These are phyloP conservation scores for Sugiyamaella smithiae DNA, from an alignment of 805 yeast genomes.

Conservation along the genomic window DNA sequence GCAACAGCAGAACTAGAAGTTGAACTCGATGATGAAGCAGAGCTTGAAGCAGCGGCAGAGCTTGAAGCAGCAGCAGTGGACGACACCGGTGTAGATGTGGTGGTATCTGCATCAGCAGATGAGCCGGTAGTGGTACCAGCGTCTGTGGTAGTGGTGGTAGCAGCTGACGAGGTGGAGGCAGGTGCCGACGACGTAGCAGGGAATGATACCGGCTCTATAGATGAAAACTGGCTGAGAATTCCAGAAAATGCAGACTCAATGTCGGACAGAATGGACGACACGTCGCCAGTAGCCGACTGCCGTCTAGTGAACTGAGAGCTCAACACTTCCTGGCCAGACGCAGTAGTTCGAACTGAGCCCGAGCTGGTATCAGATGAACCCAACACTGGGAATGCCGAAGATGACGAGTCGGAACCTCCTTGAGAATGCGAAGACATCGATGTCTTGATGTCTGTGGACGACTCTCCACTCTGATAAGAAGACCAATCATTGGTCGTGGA, in stretches of 20 bases:
- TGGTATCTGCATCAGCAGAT: constrained; percentile 7
- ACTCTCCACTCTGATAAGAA: not conserved
- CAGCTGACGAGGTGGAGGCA: not conserved
- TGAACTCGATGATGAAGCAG: not conserved
- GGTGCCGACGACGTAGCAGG: constrained; percentile 9
- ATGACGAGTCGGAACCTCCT: not conserved
- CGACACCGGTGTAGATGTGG: not conserved
- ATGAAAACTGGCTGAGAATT: constrained; percentile 18
- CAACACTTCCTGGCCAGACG: constrained; percentile 7
- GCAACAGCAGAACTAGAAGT: not conserved
- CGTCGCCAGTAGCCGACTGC: constrained; percentile 3
- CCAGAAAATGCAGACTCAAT: constrained; percentile 24
- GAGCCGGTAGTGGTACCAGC: not conserved
- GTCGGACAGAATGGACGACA: constrained; percentile 16
- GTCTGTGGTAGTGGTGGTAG: not conserved
- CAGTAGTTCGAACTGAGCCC: not conserved
- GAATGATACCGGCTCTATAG: constrained; percentile 19
- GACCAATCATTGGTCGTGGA: not conserved
- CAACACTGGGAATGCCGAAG: constrained; percentile 7
- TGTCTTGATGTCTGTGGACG: not conserved
- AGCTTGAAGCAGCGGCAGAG: not conserved
- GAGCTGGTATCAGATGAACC: not conserved
- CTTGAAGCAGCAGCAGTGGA: not conserved
- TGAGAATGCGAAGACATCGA: not conserved
- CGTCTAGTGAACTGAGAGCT: constrained; percentile 1